Percentiles rank a stretch among this genome's conserved stretches.
These are phyloP conservation scores for Fusarium globosum DNA, from an alignment of 2,329 filamentous ascomycete genomes.

Conservation along the genomic window DNA sequence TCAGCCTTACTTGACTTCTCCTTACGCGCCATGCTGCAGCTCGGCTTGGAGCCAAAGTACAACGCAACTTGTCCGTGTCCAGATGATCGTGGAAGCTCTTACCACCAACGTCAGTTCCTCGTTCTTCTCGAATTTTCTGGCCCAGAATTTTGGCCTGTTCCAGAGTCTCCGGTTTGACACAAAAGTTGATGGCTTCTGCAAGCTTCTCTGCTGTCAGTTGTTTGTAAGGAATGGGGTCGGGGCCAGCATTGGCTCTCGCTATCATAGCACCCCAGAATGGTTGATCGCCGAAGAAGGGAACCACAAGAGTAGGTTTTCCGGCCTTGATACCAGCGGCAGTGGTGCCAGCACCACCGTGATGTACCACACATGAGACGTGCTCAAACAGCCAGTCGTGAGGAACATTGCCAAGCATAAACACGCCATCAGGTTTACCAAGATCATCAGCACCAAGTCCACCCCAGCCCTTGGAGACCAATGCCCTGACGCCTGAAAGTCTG, in stretches of 20 bases:
- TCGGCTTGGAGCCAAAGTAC: conserved; percentile 73
- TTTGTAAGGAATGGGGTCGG: conserved; percentile 75
- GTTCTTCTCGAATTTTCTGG: conserved; percentile 73
- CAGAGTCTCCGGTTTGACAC: conserved; percentile 69
- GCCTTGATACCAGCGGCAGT: conserved; percentile 87
- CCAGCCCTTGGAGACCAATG: conserved; percentile 89
- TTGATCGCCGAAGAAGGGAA: conserved; percentile 90
- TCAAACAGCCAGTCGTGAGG: conserved; percentile 93
- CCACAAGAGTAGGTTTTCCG: conserved; percentile 82
- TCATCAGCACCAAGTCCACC: conserved; percentile 82
- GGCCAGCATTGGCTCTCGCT: conserved; percentile 76
- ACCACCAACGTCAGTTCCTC: conserved; percentile 70
- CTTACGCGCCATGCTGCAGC: conserved; percentile 81
- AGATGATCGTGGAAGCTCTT: conserved; percentile 79
- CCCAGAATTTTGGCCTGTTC: conserved; percentile 69
- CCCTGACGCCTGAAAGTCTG: conserved; percentile 73
- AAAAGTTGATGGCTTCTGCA: conserved; percentile 70
- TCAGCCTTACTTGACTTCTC: conserved; percentile 73
- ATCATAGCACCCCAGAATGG: conserved; percentile 87
- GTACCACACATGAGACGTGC: conserved; percentile 82
- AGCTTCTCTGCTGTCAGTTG: conserved; percentile 74
- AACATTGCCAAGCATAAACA: conserved; percentile 86
- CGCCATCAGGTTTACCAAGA: conserved; percentile 75
- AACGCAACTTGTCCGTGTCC: conserved; percentile 73
- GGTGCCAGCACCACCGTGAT: conserved; percentile 89